phyloP scores from a whole-genome alignment of 345 rosid genomes.

The thale cress (Arabidopsis thaliana) region DNA sequence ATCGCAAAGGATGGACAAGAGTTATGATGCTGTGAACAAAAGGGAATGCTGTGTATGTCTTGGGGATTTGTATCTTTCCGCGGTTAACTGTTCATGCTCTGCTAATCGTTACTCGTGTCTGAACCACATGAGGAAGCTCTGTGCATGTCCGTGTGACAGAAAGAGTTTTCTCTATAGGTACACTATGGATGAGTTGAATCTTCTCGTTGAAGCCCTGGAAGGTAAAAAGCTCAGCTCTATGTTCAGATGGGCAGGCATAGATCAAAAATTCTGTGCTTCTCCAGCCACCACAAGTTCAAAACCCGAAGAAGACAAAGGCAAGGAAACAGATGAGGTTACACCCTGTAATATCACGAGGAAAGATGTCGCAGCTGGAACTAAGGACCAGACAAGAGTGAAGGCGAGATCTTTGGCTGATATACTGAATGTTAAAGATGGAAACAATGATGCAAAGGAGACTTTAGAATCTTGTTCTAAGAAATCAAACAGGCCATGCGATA shows the following conservation, averaged over 20 bases:
- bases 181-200: slow-evolving; percentile 55
- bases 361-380: slow-evolving; percentile 35
- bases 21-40: slow-evolving; percentile 53
- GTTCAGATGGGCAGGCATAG: slow-evolving; percentile 53
- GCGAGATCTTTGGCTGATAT: slow-evolving; percentile 27
- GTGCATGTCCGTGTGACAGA: slow-evolving; percentile 62
- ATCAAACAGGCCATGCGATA: slow-evolving; percentile 1
- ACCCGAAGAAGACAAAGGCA: slow-evolving; percentile 33
- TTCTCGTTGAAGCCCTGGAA: slow-evolving; percentile 68
- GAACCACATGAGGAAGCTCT: slow-evolving; percentile 65
- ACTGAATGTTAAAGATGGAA: slow-evolving; percentile 14
- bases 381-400: slow-evolving; percentile 46
- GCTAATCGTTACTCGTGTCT: slow-evolving; percentile 59
- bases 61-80: slow-evolving; percentile 71
- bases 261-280: slow-evolving; percentile 33
- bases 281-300: slow-evolving; percentile 27
- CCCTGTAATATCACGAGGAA: slow-evolving; percentile 25
- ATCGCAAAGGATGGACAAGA: slow-evolving; percentile 54
- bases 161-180: slow-evolving; percentile 61
- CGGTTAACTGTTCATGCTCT: slow-evolving; percentile 64
- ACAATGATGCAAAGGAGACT: background rate
- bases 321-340: slow-evolving; percentile 1
- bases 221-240: slow-evolving; percentile 55
- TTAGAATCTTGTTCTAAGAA: slow-evolving; percentile 19
- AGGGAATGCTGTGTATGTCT: slow-evolving; percentile 63